Percentiles rank a stretch among this genome's conserved stretches.
Conservation (phyloP, 768 basidiomycete genomes). For the Tylopilus balloui region DNA sequence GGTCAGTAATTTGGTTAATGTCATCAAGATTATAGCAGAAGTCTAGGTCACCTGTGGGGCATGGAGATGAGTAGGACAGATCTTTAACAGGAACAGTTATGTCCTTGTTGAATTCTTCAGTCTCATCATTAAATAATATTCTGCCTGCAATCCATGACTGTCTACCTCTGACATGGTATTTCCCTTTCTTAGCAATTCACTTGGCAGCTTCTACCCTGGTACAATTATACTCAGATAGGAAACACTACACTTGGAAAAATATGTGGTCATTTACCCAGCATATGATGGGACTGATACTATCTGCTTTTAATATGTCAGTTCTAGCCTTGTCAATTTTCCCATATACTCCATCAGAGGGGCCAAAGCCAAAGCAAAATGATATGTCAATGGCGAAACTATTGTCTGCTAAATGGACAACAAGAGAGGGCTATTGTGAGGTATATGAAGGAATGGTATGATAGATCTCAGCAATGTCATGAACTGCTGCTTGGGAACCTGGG, state of each 20-base stretch:
- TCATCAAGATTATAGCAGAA: neutral
- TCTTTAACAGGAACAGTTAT: neutral
- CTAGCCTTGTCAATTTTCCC: slow-evolving; percentile 27
- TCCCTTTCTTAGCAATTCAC: neutral
- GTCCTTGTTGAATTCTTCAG: neutral
- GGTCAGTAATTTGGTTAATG: neutral
- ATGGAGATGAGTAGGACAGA: accelerated
- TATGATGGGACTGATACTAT: slow-evolving; percentile 21
- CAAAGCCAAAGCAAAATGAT: slow-evolving; percentile 26
- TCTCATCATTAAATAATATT: neutral
- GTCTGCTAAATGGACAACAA: slow-evolving; percentile 22
- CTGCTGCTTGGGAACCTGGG: neutral
- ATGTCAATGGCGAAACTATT: slow-evolving; percentile 12
- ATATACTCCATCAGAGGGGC: slow-evolving; percentile 21
- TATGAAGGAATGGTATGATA: neutral
- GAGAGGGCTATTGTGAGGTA: slow-evolving; percentile 28
- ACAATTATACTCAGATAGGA: neutral
- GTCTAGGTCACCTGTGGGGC: accelerated
- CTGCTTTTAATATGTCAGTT: slow-evolving; percentile 4
- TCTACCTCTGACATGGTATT: neutral
- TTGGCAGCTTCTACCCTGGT: neutral
- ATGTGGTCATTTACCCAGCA: slow-evolving; percentile 33
- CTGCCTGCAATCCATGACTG: accelerated
- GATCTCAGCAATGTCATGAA: neutral
- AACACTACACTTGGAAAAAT: slow-evolving; percentile 6